Evolutionary conservation across 2,329 filamentous ascomycete species (phyloP), one percentile per base, ranked within the genome.

Genomic region (Penicillium sp.): DNA sequence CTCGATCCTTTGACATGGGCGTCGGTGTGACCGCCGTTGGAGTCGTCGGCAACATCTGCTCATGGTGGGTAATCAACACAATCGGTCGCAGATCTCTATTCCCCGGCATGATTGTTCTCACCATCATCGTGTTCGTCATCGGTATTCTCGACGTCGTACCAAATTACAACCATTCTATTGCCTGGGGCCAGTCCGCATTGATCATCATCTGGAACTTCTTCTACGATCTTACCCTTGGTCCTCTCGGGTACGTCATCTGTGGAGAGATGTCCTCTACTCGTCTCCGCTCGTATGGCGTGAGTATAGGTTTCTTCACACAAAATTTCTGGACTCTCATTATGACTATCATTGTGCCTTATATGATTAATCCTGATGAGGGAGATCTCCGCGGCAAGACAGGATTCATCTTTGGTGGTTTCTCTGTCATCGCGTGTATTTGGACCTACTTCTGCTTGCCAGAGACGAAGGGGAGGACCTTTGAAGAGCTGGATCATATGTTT

Each of bases 61-160:
- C 66, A 13, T 72, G 70, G 70, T 67, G 59, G 38, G 48, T 72
- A n/a, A 62, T 73, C 45, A 70, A 69, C 47, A 63, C 55, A 6
- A 63, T 67, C 16, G 71, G 71, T 39, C 67, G 72, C 16, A 63
- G 72, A 45, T 63, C 53, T n/a, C 51, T 72, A 13, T 71, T 67
- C 49, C 54, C 59, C 34, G 72, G 72, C 31, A 70, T 71, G 46
- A 51, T 63, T 7, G 50, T 62, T 39, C 56, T 75, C 24, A 72
- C 69, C 4, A 53, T 54, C 8, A 60, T 72, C 3, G 61, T 74
- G 5, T 50, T 75, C 7, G 53, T 76, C 3, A 54, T 54, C 22
- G 52, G 42, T 8, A 54, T 54, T 27, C 21, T 54, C 10, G 52
- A 54, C n/a, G 42, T 54, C 14, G 36, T 54, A 13, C 52, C 39